Evolutionary conservation across 2,329 filamentous ascomycete species (phyloP), one percentile per base, ranked within the genome.

Genomic region (Neopestalotiopsis rosae): DNA sequence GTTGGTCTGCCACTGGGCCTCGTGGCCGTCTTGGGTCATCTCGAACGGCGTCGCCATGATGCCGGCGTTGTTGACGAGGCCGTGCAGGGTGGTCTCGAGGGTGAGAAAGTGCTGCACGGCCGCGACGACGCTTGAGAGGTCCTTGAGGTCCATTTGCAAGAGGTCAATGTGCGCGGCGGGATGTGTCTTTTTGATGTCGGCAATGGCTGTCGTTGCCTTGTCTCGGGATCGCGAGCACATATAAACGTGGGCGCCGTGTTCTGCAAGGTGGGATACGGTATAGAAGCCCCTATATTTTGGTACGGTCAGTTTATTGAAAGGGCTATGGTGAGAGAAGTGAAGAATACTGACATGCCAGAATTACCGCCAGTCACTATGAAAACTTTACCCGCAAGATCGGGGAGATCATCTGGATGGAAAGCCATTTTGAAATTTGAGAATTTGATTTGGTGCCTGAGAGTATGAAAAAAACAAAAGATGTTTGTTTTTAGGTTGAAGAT

Each of bases 281-380:
- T 77, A 70, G 40, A 78, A 78, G 34, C 81, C 81, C 69, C 74
- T 76, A 65, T 72, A 32, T 56, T 66, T 65, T 65, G 10, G 52
- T 71, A 14, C 73, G 57, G 68, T 72, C 7, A 71, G 68, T 10
- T 70, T 66, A 10, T 56, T 38, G 6, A 4, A 61, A 3, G 3
- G 30, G 67, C 70, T 24, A 17, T 65, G 58, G 20, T 52, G 56
- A 67, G 66, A 69, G 12, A 62, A 24, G 71, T 65, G 69, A 45
- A 67, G 62, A n/a, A 71, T 66, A 78, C 80, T 73, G 73, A 82
- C 81, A 84, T 82, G 73, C 83, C 83, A 12, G 82, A 78, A 68
- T 84, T 84, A 0, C 82, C 82, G 56, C 82, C 83, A 14, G 83
- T 85, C 69, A 85, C 81, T 61, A 85, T 76, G 67, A 78, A 84